phyloP scores from a whole-genome alignment of 352 stramenopile species.

The Globisporangium lucens region DNA sequence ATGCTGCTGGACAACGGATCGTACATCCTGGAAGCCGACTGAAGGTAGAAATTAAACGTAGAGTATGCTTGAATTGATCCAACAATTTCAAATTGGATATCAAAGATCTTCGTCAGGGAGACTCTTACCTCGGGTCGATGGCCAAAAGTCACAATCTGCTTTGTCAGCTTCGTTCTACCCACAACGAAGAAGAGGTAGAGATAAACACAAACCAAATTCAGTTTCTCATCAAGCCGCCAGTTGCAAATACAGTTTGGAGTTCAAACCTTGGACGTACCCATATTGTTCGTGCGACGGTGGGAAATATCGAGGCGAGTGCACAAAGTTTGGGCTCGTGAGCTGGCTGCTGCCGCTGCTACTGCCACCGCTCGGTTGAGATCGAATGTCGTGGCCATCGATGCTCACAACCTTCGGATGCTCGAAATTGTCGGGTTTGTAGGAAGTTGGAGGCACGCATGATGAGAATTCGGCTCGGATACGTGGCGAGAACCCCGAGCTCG shows the following conservation, averaged over 20 bases:
- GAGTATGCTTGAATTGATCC: not conserved
- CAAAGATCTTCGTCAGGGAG: not conserved
- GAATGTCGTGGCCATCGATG: conserved; percentile 44
- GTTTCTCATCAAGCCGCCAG: not conserved
- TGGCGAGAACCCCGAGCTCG: conserved; percentile 52
- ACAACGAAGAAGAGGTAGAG: conserved; percentile 4
- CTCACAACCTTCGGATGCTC: conserved; percentile 41
- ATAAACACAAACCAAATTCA: not conserved
- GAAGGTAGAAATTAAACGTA: not conserved
- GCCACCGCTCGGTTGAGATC: conserved; percentile 14
- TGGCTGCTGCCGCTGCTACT: not conserved
- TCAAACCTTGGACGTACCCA: conserved; percentile 18
- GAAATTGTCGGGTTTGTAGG: conserved; percentile 46
- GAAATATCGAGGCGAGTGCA: conserved; percentile 19
- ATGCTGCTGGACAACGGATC: conserved; percentile 48
- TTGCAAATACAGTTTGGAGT: not conserved
- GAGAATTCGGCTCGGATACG: conserved; percentile 54
- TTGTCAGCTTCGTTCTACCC: conserved; percentile 32
- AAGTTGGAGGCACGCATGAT: conserved; percentile 28
- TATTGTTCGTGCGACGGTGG: conserved; percentile 33
- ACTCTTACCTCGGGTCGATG: conserved; percentile 40
- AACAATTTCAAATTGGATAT: not conserved
- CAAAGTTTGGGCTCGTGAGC: conserved; percentile 6
- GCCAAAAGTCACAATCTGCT: conserved; percentile 60
- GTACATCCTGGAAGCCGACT: conserved; percentile 76